A percentile compares a stretch with the other conserved stretches of the same genome.
Evolutionary conservation across 371 early-diverging fungal species (phyloP).

Genomic region (Catenaria anguillulae): DNA sequence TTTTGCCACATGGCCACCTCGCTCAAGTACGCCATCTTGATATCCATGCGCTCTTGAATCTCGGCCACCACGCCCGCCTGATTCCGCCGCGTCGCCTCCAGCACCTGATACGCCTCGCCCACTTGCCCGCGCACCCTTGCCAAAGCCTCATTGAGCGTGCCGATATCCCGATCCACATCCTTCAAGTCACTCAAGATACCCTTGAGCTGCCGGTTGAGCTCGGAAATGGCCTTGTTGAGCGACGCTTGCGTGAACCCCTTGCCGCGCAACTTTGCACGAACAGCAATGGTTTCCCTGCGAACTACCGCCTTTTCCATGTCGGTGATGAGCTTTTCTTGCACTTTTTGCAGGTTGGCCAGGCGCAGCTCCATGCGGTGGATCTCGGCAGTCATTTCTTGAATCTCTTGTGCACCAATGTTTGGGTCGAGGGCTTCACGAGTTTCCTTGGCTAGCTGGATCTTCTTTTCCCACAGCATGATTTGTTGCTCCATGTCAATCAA

Average conservation of each 20-base stretch:
- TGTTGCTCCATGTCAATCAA: slow-evolving; percentile 40
- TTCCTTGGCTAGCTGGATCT: slow-evolving; percentile 43
- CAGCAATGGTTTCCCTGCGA: slow-evolving; percentile 28
- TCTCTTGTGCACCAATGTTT: slow-evolving; percentile 36
- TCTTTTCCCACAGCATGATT: slow-evolving; percentile 46
- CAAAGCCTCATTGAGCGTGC: slow-evolving; percentile 15
- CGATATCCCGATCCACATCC: slow-evolving; percentile 19
- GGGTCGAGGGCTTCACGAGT: slow-evolving; percentile 41
- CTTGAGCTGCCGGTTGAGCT: slow-evolving; percentile 25
- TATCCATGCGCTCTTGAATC: slow-evolving; percentile 1
- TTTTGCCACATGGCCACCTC: slow-evolving; percentile 23
- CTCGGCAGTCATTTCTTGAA: slow-evolving; percentile 35
- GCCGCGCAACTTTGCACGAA: slow-evolving; percentile 20
- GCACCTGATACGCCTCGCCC: slow-evolving; percentile 14
- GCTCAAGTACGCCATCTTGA: slow-evolving; percentile 9
- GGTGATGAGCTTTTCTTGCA: slow-evolving; percentile 38
- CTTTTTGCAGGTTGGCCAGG: slow-evolving; percentile 29
- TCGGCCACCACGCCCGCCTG: slow-evolving; percentile 15
- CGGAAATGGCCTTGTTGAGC: slow-evolving; percentile 31
- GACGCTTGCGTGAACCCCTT: slow-evolving; percentile 23
- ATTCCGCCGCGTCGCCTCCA: slow-evolving; percentile 12
- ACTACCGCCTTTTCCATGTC: slow-evolving; percentile 41
- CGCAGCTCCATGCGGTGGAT: slow-evolving; percentile 43
- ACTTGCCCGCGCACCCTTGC: slow-evolving; percentile 16
- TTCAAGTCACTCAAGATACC: slow-evolving; percentile 21